Evolutionary conservation across 2,329 filamentous ascomycete species (phyloP).

Genomic region (Pestalotiopsis sp.): DNA sequence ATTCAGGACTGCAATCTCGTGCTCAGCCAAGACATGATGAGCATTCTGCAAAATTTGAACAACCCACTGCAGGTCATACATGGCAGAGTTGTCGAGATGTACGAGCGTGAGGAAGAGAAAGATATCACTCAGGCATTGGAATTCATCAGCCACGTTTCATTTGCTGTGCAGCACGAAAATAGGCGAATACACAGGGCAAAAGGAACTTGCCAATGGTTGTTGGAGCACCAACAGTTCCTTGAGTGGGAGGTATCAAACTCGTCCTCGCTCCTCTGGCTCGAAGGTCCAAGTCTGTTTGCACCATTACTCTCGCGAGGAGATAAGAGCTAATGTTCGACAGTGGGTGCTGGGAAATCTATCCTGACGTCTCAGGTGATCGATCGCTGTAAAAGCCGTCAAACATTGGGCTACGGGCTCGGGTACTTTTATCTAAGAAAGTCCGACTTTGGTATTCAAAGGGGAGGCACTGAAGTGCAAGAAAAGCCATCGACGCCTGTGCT

Average conservation of each 20-base stretch:
- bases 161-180: too few species aligned
- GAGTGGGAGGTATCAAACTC: background rate
- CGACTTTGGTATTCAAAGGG: too few species aligned
- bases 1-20: too few species aligned
- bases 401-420: background rate
- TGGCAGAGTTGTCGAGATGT: too few species aligned
- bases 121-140: too few species aligned
- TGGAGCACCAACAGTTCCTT: background rate
- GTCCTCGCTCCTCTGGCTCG: background rate
- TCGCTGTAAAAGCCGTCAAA: background rate
- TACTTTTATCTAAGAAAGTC: background rate
- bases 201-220: background rate
- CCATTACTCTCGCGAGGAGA: background rate
- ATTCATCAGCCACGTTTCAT: too few species aligned
- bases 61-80: too few species aligned
- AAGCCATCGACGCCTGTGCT: background rate
- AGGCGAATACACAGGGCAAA: background rate
- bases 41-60: too few species aligned
- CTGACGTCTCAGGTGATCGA: background rate
- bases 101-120: too few species aligned
- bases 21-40: too few species aligned
- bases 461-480: background rate
- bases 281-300: background rate
- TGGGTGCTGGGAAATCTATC: background rate
- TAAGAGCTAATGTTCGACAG: background rate